phyloP scores from a whole-genome alignment of 139 green algal species.

The Zygnema circumcarinatum region DNA sequence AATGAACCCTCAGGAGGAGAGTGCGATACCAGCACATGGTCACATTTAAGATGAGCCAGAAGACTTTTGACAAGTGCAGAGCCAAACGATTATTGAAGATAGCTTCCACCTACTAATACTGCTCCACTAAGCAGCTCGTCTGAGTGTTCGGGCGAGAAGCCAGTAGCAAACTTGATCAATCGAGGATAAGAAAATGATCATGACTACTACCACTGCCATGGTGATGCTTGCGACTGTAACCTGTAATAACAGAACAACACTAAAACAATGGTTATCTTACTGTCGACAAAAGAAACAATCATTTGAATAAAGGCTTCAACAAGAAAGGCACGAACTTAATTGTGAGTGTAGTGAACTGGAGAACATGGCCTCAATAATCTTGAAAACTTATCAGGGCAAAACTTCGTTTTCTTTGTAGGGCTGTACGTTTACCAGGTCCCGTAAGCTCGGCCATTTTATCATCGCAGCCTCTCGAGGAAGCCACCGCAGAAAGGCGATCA shows the following conservation, averaged over 20 bases:
- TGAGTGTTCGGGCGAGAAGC: background rate
- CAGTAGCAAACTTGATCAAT: background rate
- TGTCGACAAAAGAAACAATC: background rate
- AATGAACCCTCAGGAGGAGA: too few species aligned
- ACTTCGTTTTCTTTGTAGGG: too few species aligned
- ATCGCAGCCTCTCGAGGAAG: background rate
- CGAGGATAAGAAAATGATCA: background rate
- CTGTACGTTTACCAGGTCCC: background rate
- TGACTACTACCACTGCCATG: background rate
- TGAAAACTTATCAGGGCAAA: background rate
- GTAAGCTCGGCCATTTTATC: background rate
- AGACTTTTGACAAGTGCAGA: too few species aligned
- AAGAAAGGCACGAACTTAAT: background rate
- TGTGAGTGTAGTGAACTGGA: background rate
- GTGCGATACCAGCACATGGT: too few species aligned
- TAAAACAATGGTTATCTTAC: background rate
- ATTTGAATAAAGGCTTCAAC: background rate
- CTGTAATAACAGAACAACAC: background rate
- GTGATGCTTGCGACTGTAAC: background rate
- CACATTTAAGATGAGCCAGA: too few species aligned
- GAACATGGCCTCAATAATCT: background rate
- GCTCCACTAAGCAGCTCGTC: background rate
- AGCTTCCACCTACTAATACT: too few species aligned
- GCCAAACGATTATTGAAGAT: too few species aligned
- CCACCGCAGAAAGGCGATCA: background rate